Evolutionary conservation across 1,139 yeast genomes (phyloP), one percentile per base, ranked within the genome.

Genomic region (Candida sp.): DNA sequence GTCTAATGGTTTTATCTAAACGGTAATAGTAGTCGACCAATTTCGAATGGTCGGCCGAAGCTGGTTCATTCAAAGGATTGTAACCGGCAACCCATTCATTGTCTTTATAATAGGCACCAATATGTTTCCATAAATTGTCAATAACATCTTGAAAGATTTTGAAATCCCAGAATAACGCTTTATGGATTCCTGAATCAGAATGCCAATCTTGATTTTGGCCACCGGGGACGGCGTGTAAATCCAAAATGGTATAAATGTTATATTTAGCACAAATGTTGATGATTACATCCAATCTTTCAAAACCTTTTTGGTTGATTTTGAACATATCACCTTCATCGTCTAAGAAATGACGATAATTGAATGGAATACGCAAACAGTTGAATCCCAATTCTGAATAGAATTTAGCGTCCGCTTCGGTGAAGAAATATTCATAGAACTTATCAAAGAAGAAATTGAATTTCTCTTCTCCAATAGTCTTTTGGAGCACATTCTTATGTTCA

Each of bases 131-230:
- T 44, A 73, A 64, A 45, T 70, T 61, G 42, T 69, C 58, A 22
- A 67, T 58, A 12, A 63, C 63, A 46, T 72, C 77, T 53, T 73
- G 77, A 56, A 72, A 70, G 19, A 68, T 59, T 48, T 64, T 66
- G 57, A 70, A 73, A 27, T 70, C 72, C 75, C 77, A 73, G 53
- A 73, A 73, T 30, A 70, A 47, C 3, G 78, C 63, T 52, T 66
- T 62, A 56, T 72, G 75, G 46, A 67, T 59, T 5, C 66, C 68
- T 3, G 73, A 64, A 54, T 73, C 79, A 37, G 66, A 55, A 50
- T 73, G 79, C 79, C 78, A 73, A 53, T 70, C 77, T 54, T 73
- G 78, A 52, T 70, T 72, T 53, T 73, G 77, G 19, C 78, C 78
- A 22, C 78, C 78, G 8, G 78, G 78, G 22, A 61, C 64, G 7